Percentiles rank a stretch among this genome's conserved stretches.
These are phyloP conservation scores for Amanita pseudoporphyria DNA, from an alignment of 768 basidiomycete species.

Conservation along the genomic window DNA sequence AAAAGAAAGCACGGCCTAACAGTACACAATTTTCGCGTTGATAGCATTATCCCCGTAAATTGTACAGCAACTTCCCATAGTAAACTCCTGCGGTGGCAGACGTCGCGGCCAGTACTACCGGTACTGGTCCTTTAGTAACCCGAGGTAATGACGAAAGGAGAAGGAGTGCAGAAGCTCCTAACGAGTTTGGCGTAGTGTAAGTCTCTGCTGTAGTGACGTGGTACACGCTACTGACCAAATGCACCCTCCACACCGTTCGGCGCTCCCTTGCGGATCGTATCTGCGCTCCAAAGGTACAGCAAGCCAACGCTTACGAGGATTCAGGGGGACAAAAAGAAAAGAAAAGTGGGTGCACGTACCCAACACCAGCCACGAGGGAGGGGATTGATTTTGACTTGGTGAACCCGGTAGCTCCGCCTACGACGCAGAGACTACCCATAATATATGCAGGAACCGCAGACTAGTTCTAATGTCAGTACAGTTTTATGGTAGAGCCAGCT, in stretches of 20 bases:
- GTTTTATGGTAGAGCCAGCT: neutral
- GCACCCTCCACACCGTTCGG: constrained; percentile 72
- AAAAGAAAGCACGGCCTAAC: neutral
- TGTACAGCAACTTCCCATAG: constrained; percentile 54
- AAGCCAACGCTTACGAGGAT: constrained; percentile 50
- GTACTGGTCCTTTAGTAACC: constrained; percentile 65
- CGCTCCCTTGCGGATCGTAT: constrained; percentile 63
- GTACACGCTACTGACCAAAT: constrained; percentile 39
- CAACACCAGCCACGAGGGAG: constrained; percentile 73
- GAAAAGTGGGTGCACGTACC: constrained; percentile 31
- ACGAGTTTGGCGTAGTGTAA: neutral
- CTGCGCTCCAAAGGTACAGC: constrained; percentile 72
- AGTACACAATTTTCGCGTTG: neutral
- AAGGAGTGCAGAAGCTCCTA: constrained; percentile 70
- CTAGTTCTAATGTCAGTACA: constrained; percentile 23
- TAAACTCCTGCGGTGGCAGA: constrained; percentile 54
- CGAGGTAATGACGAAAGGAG: constrained; percentile 70
- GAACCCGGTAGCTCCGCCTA: constrained; percentile 70
- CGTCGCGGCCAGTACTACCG: constrained; percentile 49
- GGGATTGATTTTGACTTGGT: constrained; percentile 68
- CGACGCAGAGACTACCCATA: constrained; percentile 68
- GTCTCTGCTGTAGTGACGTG: neutral
- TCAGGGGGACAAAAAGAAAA: neutral
- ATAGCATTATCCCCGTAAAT: constrained; percentile 19
- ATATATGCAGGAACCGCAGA: constrained; percentile 75